These are phyloP conservation scores for Penicillium odoratum DNA, from an alignment of 495 filamentous ascomycete genomes.

Conservation along the genomic window DNA sequence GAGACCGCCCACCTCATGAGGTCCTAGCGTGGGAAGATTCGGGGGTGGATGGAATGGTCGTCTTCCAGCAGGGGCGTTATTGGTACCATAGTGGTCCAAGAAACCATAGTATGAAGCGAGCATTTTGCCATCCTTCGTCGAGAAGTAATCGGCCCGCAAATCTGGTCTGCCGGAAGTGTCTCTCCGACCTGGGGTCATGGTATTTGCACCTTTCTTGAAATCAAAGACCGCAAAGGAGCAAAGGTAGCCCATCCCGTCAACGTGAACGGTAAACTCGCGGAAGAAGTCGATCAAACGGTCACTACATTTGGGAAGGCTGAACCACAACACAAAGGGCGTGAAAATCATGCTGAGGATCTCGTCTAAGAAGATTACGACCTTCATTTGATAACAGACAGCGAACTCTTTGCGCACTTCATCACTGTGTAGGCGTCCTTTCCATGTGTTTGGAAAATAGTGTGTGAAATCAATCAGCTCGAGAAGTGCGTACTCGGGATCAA, in stretches of 20 bases:
- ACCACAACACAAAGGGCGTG: slow-evolving; percentile 86
- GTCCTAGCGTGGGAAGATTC: slow-evolving; percentile 68
- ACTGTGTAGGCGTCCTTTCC: slow-evolving; percentile 85
- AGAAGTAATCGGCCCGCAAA: slow-evolving; percentile 87
- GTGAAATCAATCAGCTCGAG: slow-evolving; percentile 87
- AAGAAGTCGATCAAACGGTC: slow-evolving; percentile 97
- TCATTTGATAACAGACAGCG: slow-evolving; percentile 81
- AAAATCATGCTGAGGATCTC: slow-evolving; percentile 90
- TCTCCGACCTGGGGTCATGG: slow-evolving; percentile 42
- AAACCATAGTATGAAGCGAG: slow-evolving; percentile 91
- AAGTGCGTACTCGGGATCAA: slow-evolving; percentile 88
- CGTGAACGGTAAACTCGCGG: slow-evolving; percentile 93
- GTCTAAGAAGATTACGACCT: slow-evolving; percentile 86
- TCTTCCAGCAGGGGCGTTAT: slow-evolving; percentile 54
- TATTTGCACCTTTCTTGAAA: slow-evolving; percentile 80
- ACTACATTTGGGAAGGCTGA: slow-evolving; percentile 82
- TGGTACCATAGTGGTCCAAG: slow-evolving; percentile 80
- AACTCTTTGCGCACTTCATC: slow-evolving; percentile 86
- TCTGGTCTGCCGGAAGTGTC: slow-evolving; percentile 45
- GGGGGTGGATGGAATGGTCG: slow-evolving; percentile 75
- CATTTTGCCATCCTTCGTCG: slow-evolving; percentile 96
- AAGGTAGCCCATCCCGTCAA: slow-evolving; percentile 92
- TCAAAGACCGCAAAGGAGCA: slow-evolving; percentile 98
- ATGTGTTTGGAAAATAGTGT: slow-evolving; percentile 83
- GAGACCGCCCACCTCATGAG: slow-evolving; percentile 49